Percentiles rank a stretch among this genome's conserved stretches.
phyloP scores from a whole-genome alignment of 768 basidiomycete species.

The Termitomyces sp. region DNA sequence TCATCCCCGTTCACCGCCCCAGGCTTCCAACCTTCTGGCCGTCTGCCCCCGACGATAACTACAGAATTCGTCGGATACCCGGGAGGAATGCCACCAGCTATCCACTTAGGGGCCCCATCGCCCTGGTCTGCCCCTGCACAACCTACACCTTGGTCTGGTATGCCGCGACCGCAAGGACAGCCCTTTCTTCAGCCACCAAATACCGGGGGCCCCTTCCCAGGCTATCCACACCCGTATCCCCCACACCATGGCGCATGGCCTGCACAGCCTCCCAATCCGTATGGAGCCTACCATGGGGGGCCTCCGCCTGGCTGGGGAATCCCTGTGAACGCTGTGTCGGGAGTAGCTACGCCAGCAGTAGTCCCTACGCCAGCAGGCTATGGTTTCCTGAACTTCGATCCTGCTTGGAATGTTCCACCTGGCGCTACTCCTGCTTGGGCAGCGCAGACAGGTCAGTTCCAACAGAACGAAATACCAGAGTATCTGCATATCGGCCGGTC shows the following conservation, averaged over 20 bases:
- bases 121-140: slow-evolving; percentile 8
- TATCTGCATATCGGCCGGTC: not conserved
- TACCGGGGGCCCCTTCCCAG: not conserved
- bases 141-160: not conserved
- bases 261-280: not conserved
- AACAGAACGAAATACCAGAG: not conserved
- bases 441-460: not conserved
- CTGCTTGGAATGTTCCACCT: not conserved
- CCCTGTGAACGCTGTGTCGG: not conserved
- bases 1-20: not conserved
- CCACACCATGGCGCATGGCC: slow-evolving; percentile 9
- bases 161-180: not conserved
- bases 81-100: not conserved
- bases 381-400: slow-evolving; percentile 5
- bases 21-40: slow-evolving; percentile 3
- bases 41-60: not conserved
- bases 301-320: not conserved
- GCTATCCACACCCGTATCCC: not conserved
- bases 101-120: not conserved
- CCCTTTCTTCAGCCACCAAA: not conserved
- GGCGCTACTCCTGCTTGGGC: slow-evolving; percentile 9
- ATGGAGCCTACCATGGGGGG: not conserved
- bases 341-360: not conserved
- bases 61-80: not conserved
- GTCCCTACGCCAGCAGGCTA: not conserved